Conservation (phyloP, 2,329 filamentous ascomycete species). For the Pestalotiopsis fici region DNA sequence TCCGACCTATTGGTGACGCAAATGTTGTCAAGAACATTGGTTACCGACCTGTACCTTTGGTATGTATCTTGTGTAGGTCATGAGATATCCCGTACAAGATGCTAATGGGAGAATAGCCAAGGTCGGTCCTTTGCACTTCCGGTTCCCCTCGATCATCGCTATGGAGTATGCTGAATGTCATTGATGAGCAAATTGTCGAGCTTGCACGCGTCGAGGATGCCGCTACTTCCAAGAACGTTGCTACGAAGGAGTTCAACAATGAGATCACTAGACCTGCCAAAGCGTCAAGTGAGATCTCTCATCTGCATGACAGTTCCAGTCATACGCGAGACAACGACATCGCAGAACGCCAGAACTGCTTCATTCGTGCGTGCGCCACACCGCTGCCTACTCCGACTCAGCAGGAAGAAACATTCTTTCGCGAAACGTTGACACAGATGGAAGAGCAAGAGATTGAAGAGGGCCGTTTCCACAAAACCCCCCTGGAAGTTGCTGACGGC, state of each 20-base stretch:
- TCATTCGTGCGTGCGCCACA: constrained; percentile 12
- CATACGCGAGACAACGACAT: neutral
- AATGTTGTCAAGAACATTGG: constrained; percentile 41
- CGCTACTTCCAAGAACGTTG: neutral
- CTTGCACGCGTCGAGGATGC: constrained; percentile 9
- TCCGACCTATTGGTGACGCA: constrained; percentile 44
- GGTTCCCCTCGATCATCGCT: constrained; percentile 2
- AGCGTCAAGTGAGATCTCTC: no score
- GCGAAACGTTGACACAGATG: constrained; percentile 21
- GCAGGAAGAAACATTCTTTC: constrained; percentile 15
- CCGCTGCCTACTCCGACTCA: constrained; percentile 17
- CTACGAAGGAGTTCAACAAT: constrained; percentile 6
- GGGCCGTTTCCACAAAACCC: constrained; percentile 36
- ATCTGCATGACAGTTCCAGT: no score
- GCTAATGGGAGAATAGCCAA: constrained; percentile 10
- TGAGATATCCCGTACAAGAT: neutral
- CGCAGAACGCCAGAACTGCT: neutral
- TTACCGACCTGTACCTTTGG: constrained; percentile 35
- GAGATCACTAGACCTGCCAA: neutral
- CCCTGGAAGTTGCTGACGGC: constrained; percentile 50
- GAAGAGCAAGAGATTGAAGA: constrained; percentile 31
- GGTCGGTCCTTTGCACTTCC: neutral
- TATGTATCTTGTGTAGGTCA: constrained; percentile 24
- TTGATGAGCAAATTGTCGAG: constrained; percentile 11
- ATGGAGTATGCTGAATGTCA: constrained; percentile 7